Evolutionary conservation across 768 basidiomycete genomes (phyloP), one percentile per base, ranked within the genome.

Genomic region (Mycena indigotica): DNA sequence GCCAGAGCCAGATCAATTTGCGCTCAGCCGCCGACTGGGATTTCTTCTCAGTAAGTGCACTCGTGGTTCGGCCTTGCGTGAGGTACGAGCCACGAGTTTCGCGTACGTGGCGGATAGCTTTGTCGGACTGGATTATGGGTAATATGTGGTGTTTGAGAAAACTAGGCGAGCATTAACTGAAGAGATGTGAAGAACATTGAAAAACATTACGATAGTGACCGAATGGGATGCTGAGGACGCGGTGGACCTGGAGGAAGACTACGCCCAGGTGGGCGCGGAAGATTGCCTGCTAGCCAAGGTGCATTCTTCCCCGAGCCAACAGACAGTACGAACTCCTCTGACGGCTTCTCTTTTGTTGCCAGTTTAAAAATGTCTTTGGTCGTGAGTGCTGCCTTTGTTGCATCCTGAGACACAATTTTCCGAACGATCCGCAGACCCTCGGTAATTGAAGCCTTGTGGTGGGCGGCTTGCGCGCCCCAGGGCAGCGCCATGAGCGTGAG

Each of bases 61-160:
- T 12, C 25, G n/a, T 49, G 35, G 40, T 15, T 21, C 23, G 29
- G 19, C 13, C 38, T 28, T 23, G 50, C n/a, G n/a, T n/a, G n/a
- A n/a, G n/a, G 56, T 23, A 17, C 28, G 2, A 50, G 25, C 17
- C 3, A 51, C 62, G 62, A 52, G 28, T 51, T 23, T 63, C 62
- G 48, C 55, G 58, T 28, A 57, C 30, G 15, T 56, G 58, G 16
- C 28, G 29, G 5, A 60, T 51, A 16, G 2, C 19, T 19, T 25
- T 51, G n/a, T 63, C 62, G 52, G 58, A 55, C 23, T 39, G 21
- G 28, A 63, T 59, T 3, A 53, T 39, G 6, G 62, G 62, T 2
- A 63, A 58, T 15, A 63, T 30, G 16, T 23, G 35, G 55, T 59
- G 62, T 50, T 63, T 63, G 12, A 63, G 49, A 21, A 63, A 63